Evolutionary conservation across 179 eudicot genomes (phyloP).

Genomic region (Silene vulgaris): DNA sequence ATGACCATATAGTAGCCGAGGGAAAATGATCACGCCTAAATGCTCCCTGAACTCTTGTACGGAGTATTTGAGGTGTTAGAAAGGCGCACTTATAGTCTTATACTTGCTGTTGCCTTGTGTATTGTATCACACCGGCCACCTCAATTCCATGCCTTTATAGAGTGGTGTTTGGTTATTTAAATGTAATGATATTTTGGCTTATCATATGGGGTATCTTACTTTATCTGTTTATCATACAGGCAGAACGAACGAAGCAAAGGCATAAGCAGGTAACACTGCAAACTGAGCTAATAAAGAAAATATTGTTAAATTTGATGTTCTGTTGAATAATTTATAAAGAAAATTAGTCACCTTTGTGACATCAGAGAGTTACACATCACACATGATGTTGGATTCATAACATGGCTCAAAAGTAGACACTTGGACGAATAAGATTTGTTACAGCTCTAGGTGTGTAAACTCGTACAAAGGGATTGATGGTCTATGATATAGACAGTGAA

Average conservation of each 20-base stretch:
- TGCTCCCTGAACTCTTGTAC: background rate
- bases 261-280: slow-evolving; percentile 33
- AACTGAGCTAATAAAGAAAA: too few relatives aligned
- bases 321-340: background rate
- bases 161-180: background rate
- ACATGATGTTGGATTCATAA: background rate
- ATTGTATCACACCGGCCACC: background rate
- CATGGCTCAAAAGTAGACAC: background rate
- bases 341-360: background rate
- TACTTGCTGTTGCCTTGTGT: background rate
- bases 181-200: background rate
- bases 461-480: background rate
- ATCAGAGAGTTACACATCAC: background rate
- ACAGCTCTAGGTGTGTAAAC: too few relatives aligned
- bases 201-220: background rate
- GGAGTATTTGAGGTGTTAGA: background rate
- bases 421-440: background rate
- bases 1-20: too few relatives aligned
- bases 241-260: slow-evolving; percentile 45
- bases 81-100: background rate
- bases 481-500: background rate
- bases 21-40: background rate
- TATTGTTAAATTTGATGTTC: background rate
- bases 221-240: slow-evolving; percentile 39
- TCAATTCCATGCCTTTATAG: background rate